Conservation (phyloP, 2,329 filamentous ascomycete genomes). For the Ceratocystis papillata region DNA sequence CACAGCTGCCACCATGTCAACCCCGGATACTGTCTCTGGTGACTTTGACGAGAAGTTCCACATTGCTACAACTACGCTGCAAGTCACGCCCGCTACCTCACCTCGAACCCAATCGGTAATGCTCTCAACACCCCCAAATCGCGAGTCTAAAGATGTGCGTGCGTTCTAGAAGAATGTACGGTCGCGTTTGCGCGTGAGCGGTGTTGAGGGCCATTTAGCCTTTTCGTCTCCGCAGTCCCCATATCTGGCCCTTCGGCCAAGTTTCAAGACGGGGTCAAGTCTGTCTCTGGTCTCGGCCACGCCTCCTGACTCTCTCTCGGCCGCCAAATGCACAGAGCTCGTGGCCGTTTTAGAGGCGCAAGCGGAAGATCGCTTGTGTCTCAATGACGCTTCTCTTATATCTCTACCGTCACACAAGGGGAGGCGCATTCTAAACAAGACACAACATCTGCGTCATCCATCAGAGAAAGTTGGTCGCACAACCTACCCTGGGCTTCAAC, state of each 20-base stretch:
- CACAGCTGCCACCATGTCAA: slow-evolving; percentile 1
- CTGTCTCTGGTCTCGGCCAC: not conserved
- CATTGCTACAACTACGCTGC: not conserved
- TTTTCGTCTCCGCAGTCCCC: slow-evolving; percentile 1
- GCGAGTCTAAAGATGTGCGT: slow-evolving; percentile 22
- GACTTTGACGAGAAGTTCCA: slow-evolving; percentile 5
- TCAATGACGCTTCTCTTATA: not conserved
- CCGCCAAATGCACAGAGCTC: not conserved
- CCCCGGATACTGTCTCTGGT: not conserved
- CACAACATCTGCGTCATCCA: not conserved
- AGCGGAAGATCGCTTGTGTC: not conserved
- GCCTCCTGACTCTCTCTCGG: not conserved
- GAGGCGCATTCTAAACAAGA: not conserved
- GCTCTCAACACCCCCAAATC: slow-evolving; percentile 17
- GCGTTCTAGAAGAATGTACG: slow-evolving; percentile 26
- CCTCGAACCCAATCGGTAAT: slow-evolving; percentile 3
- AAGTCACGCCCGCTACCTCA: slow-evolving; percentile 7
- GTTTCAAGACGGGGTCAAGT: not conserved
- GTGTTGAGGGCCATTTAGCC: slow-evolving; percentile 10
- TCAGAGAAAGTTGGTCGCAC: not conserved
- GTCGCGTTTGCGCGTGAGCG: slow-evolving; percentile 22
- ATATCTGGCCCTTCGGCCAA: not conserved
- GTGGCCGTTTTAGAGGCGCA: not conserved
- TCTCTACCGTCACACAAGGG: not conserved
- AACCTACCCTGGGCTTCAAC: not conserved